phyloP scores from a whole-genome alignment of 805 yeast genomes.

The Metschnikowia drakensbergensis region DNA sequence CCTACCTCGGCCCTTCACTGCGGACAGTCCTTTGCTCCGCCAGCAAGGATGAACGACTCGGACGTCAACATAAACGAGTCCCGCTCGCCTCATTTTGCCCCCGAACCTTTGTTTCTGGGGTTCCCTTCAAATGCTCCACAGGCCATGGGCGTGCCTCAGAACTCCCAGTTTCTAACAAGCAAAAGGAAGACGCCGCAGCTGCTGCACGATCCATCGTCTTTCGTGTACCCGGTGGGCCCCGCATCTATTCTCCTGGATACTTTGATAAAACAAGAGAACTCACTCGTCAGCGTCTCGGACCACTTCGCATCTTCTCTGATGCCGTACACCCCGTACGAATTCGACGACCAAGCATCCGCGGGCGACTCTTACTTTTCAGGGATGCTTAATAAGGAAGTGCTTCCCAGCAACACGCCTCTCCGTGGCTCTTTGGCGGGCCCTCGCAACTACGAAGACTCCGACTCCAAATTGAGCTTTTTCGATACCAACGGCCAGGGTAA shows the following conservation, averaged over 20 bases:
- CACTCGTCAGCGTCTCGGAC: constrained; percentile 32
- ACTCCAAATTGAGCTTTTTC: constrained; percentile 1
- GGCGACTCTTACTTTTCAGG: constrained; percentile 8
- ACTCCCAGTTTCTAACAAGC: constrained; percentile 9
- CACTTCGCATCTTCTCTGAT: constrained; percentile 18
- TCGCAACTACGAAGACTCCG: not conserved
- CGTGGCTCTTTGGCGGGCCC: not conserved
- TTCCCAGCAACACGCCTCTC: not conserved
- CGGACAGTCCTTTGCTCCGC: not conserved
- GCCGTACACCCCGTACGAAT: constrained; percentile 17
- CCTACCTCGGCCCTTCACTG: constrained; percentile 1
- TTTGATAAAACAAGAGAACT: constrained; percentile 23
- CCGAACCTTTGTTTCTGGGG: constrained; percentile 5
- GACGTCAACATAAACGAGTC: not conserved
- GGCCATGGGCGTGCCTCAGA: constrained; percentile 8
- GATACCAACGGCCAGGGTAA: not conserved
- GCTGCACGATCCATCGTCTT: constrained; percentile 17
- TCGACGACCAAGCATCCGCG: constrained; percentile 14
- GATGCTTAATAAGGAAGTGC: not conserved
- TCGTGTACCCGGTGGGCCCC: constrained; percentile 11
- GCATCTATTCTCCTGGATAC: constrained; percentile 12
- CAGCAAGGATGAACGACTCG: not conserved
- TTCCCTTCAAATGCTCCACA: constrained; percentile 8
- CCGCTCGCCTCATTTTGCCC: not conserved
- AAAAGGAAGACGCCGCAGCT: constrained; percentile 16